phyloP scores from a whole-genome alignment of 306 rosid species.

The Erythrophleum fordii region DNA sequence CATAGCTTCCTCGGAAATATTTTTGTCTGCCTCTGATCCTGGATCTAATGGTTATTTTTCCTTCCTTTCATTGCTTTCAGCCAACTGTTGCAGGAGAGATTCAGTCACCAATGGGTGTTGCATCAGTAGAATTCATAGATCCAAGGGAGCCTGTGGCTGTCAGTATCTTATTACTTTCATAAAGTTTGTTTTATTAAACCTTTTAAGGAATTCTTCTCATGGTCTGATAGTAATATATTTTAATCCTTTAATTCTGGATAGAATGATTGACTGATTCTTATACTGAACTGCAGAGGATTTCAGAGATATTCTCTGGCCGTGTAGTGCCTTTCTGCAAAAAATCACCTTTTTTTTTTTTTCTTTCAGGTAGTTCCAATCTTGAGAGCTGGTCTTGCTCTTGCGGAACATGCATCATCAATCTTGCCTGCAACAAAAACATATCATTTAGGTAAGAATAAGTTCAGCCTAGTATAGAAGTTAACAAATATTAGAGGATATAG shows the following conservation, averaged over 20 bases:
- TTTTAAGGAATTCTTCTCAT: constrained; percentile 1
- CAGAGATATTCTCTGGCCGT: neutral
- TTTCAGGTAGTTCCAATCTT: constrained; percentile 88
- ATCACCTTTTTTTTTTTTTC: constrained; percentile 30
- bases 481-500: constrained; percentile 1
- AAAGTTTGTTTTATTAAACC: constrained; percentile 15
- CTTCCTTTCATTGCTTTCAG: constrained; percentile 47
- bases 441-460: constrained; percentile 75
- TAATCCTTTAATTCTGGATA: neutral
- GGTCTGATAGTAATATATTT: neutral
- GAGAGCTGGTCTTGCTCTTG: constrained; percentile 93
- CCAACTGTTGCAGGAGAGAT: constrained; percentile 86
- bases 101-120: constrained; percentile 89
- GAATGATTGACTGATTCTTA: constrained; percentile 1
- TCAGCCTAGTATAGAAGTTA: constrained; percentile 3
- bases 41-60: neutral
- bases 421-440: constrained; percentile 86
- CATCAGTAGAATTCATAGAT: constrained; percentile 88
- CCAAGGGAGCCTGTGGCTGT: constrained; percentile 95
- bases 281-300: constrained; percentile 17
- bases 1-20: neutral
- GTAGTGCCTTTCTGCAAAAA: constrained; percentile 34
- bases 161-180: constrained; percentile 34
- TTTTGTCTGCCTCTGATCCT: neutral
- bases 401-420: constrained; percentile 77